Conservation (phyloP, 345 rosid species). For the Heritiera fomes region DNA sequence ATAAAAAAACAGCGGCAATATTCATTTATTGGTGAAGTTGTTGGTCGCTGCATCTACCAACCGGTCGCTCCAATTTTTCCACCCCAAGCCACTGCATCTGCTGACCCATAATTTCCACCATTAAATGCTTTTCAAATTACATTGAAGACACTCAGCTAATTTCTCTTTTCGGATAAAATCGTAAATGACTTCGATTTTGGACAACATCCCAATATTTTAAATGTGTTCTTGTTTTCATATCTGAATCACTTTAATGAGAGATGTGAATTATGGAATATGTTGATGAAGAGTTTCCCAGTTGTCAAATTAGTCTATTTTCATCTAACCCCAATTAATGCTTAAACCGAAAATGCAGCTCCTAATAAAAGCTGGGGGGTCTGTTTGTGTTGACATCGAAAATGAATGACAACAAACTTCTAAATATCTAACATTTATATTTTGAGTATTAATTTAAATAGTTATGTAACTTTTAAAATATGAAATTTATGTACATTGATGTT, state of each 20-base stretch:
- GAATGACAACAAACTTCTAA: background rate
- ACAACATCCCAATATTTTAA: background rate
- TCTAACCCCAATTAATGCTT: background rate
- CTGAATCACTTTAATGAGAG: background rate
- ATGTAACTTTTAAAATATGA: no score
- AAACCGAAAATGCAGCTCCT: constrained; percentile 2
- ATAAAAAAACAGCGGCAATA: background rate
- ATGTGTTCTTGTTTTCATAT: background rate
- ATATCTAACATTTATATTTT: background rate
- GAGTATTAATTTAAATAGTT: no score
- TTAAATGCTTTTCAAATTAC: constrained; percentile 5
- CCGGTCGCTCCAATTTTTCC: background rate
- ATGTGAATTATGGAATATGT: background rate
- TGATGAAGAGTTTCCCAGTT: background rate
- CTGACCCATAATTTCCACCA: constrained; percentile 6
- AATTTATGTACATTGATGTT: no score
- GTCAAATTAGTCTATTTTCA: background rate
- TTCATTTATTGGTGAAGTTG: constrained; percentile 23
- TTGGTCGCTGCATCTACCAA: constrained; percentile 26
- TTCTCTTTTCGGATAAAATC: background rate
- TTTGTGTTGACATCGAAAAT: background rate
- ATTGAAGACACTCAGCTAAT: background rate
- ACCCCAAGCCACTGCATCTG: background rate
- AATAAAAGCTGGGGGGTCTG: background rate
- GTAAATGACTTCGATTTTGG: background rate